Conservation (phyloP, 2,329 filamentous ascomycete genomes). For the Atkinsonella texensis region DNA sequence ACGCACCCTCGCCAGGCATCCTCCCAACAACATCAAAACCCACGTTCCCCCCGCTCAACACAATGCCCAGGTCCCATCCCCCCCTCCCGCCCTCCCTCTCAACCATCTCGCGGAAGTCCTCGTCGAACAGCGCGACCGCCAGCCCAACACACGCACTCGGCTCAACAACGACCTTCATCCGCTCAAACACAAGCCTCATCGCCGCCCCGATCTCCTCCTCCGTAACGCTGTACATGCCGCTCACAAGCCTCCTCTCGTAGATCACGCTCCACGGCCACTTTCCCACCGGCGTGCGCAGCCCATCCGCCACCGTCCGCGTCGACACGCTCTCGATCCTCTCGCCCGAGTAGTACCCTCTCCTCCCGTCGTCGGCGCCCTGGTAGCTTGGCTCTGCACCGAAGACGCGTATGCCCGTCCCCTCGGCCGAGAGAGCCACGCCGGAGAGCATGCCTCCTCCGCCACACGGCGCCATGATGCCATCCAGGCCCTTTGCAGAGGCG, state of each 20-base stretch:
- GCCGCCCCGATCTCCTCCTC: conserved; percentile 74
- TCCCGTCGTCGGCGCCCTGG: conserved; percentile 73
- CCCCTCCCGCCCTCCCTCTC: conserved; percentile 56
- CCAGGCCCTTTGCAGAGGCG: conserved; percentile 24
- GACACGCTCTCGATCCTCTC: conserved; percentile 55
- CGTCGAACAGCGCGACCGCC: conserved; percentile 72
- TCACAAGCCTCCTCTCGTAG: conserved; percentile 56
- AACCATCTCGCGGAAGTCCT: conserved; percentile 64
- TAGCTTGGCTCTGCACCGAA: conserved; percentile 81
- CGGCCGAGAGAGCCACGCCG: conserved; percentile 66
- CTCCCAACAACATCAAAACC: conserved; percentile 39
- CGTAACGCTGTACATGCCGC: conserved; percentile 57
- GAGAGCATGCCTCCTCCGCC: conserved; percentile 83
- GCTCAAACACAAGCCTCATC: conserved; percentile 67
- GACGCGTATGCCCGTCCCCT: conserved; percentile 59
- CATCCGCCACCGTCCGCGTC: conserved; percentile 77
- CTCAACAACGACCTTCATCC: conserved; percentile 85
- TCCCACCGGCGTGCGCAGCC: conserved; percentile 73
- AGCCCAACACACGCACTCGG: conserved; percentile 76
- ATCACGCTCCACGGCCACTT: conserved; percentile 66
- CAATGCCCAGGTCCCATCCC: conserved; percentile 59
- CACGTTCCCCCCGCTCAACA: conserved; percentile 50
- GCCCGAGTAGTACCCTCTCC: conserved; percentile 54
- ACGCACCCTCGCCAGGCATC: conserved; percentile 26
- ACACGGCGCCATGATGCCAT: conserved; percentile 70